These are phyloP conservation scores for Termitomyces heimii DNA, from an alignment of 768 basidiomycete species.

Conservation along the genomic window DNA sequence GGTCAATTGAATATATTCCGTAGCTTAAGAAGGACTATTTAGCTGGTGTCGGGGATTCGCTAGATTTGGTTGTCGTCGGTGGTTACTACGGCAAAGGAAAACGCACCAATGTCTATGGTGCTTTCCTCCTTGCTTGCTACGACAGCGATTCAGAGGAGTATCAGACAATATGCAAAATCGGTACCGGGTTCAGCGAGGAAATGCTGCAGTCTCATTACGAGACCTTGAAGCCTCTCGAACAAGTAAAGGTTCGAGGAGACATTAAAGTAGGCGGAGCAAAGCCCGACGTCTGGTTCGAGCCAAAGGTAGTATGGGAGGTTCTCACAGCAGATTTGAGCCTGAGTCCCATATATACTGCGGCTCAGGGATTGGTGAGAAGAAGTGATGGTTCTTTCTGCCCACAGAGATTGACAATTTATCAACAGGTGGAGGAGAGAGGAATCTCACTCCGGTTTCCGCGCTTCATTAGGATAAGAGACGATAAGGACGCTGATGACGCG, in stretches of 20 bases:
- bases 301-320: slow-evolving; percentile 97
- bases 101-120: slow-evolving; percentile 95
- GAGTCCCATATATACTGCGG: slow-evolving; percentile 95
- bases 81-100: slow-evolving; percentile 98
- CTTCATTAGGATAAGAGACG: slow-evolving; percentile 88
- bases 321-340: slow-evolving; percentile 94
- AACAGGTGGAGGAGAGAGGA: slow-evolving; percentile 79
- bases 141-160: slow-evolving; percentile 91
- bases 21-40: slow-evolving; percentile 99
- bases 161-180: slow-evolving; percentile 98
- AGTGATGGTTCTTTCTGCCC: background rate
- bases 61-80: slow-evolving; percentile 96
- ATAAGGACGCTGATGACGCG: slow-evolving; percentile 89
- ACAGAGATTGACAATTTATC: background rate
- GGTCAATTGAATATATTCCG: background rate
- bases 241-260: slow-evolving; percentile 66
- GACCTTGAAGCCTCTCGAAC: slow-evolving; percentile 74
- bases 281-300: slow-evolving; percentile 98
- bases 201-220: slow-evolving; percentile 74
- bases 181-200: slow-evolving; percentile 97
- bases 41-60: slow-evolving; percentile 92
- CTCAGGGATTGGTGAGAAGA: slow-evolving; percentile 73
- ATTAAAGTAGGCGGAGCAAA: slow-evolving; percentile 90
- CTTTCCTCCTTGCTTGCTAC: slow-evolving; percentile 96
- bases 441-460: slow-evolving; percentile 96